Evolutionary conservation across 2,329 filamentous ascomycete genomes (phyloP).

Genomic region (Botrytis hyacinthi): DNA sequence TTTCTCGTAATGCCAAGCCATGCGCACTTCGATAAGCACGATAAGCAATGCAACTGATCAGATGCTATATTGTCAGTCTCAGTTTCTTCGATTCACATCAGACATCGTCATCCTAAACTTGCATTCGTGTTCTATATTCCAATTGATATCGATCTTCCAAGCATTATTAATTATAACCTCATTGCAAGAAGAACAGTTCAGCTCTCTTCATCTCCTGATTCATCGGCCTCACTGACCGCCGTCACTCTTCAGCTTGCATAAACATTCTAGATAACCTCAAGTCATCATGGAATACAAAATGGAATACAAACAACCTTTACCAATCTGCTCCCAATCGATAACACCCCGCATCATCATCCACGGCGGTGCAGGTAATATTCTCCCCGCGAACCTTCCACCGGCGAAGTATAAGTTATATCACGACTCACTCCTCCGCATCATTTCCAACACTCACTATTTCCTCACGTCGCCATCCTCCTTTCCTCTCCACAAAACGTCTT

Average conservation of each 20-base stretch:
- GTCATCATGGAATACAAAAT: slow-evolving; percentile 22
- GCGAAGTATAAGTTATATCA: slow-evolving; percentile 59
- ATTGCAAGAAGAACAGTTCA: neutral
- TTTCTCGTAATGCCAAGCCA: slow-evolving; percentile 9
- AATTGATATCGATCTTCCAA: neutral
- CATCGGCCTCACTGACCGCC: neutral
- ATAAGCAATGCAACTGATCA: neutral
- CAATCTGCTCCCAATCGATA: slow-evolving; percentile 17
- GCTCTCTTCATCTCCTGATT: neutral
- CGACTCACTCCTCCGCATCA: slow-evolving; percentile 59
- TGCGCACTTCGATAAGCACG: neutral
- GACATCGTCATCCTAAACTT: neutral
- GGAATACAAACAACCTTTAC: slow-evolving; percentile 27
- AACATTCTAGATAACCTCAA: neutral
- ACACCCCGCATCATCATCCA: slow-evolving; percentile 41
- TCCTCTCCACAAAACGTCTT: slow-evolving; percentile 47
- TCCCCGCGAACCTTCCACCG: slow-evolving; percentile 56
- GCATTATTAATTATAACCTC: neutral
- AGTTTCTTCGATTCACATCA: neutral
- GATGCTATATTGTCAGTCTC: neutral
- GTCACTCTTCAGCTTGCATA: neutral
- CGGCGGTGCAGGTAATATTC: slow-evolving; percentile 70
- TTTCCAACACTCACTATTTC: slow-evolving; percentile 46
- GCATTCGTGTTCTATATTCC: neutral
- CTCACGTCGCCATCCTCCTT: slow-evolving; percentile 57